A percentile compares a stretch with the other conserved stretches of the same genome.
These are phyloP conservation scores for Neofusicoccum sp. DNA, from an alignment of 2,329 filamentous ascomycete species.

Conservation along the genomic window DNA sequence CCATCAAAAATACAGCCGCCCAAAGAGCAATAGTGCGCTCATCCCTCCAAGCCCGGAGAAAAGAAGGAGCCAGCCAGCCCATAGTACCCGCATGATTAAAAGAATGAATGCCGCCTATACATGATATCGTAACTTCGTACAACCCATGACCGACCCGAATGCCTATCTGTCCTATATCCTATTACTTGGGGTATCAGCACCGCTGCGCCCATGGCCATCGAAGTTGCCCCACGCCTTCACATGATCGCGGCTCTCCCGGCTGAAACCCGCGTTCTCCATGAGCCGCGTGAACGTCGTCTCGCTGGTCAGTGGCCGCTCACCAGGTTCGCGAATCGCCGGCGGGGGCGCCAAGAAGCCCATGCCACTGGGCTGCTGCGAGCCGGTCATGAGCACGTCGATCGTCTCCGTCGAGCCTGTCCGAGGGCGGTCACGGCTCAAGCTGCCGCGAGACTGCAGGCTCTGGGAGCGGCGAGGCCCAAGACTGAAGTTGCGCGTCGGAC, in stretches of 20 bases:
- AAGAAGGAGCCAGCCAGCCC: background rate
- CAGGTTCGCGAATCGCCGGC: conserved; percentile 16
- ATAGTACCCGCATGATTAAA: conserved; percentile 2
- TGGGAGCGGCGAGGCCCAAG: conserved; percentile 11
- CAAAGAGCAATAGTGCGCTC: background rate
- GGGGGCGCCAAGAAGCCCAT: conserved; percentile 8
- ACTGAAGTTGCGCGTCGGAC: conserved; percentile 13
- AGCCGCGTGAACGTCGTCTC: conserved; percentile 43
- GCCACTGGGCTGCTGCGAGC: conserved; percentile 21
- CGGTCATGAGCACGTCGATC: conserved; percentile 44
- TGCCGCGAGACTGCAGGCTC: background rate
- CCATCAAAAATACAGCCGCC: background rate
- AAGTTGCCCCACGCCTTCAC: conserved; percentile 7
- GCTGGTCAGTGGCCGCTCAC: conserved; percentile 26
- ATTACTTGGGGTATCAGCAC: conserved; percentile 1
- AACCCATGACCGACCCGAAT: background rate
- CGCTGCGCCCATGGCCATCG: background rate
- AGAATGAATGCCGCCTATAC: conserved; percentile 15
- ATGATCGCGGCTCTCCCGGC: conserved; percentile 12
- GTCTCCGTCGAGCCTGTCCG: conserved; percentile 42
- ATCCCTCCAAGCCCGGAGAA: background rate
- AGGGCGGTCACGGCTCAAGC: conserved; percentile 20
- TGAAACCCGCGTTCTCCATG: conserved; percentile 43
- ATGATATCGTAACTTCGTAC: conserved; percentile 9
- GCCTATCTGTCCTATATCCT: conserved; percentile 1